These are phyloP conservation scores for Picea abies DNA, from an alignment of 83 land plant genomes.

Conservation along the genomic window DNA sequence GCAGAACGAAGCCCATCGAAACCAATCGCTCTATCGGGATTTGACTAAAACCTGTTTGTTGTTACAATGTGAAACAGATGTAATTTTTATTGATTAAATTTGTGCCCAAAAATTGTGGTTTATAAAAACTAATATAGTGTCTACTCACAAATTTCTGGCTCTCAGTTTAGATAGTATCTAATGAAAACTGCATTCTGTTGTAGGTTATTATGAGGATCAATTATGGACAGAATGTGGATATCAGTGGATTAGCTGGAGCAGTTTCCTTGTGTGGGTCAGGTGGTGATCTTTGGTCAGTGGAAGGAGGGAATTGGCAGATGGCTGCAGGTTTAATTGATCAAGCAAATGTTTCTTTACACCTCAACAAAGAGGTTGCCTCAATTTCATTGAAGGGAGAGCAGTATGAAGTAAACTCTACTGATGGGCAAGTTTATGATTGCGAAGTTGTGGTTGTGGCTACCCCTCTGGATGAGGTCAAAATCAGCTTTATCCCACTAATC, in stretches of 20 bases:
- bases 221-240: constrained; percentile 88
- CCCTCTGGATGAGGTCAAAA: constrained; percentile 84
- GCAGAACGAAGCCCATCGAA: too few species aligned
- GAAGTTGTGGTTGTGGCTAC: constrained; percentile 83
- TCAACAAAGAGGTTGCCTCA: constrained; percentile 64
- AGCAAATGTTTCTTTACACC: constrained; percentile 73
- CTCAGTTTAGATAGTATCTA: not conserved
- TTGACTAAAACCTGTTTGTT: not conserved
- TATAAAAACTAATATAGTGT: not conserved
- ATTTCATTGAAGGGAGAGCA: constrained; percentile 39
- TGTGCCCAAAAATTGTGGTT: not conserved
- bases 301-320: constrained; percentile 96
- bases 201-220: constrained; percentile 92
- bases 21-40: too few species aligned
- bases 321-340: constrained; percentile 78
- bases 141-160: not conserved
- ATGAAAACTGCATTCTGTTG: not conserved
- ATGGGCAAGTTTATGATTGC: constrained; percentile 60
- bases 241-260: constrained; percentile 97
- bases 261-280: constrained; percentile 95
- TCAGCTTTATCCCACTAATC: constrained; percentile 66
- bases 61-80: not conserved
- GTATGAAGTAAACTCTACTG: constrained; percentile 64
- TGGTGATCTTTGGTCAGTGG: constrained; percentile 86
- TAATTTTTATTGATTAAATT: not conserved